Percentiles rank a stretch among this genome's conserved stretches.
Conservation (phyloP, 108 stramenopile species). For the Mayamaea pseudoterrestris region DNA sequence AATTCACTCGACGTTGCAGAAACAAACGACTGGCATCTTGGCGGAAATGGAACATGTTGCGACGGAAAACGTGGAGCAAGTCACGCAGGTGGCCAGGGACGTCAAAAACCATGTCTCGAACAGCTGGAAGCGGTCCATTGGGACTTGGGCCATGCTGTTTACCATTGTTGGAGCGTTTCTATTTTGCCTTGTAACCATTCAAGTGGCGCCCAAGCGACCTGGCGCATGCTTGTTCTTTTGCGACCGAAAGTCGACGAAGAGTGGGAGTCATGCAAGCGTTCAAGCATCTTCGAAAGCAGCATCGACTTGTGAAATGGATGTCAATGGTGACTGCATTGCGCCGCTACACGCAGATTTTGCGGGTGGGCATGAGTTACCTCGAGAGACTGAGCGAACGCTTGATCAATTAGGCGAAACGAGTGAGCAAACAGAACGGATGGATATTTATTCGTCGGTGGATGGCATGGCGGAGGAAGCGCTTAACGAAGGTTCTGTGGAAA, state of each 20-base stretch:
- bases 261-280: too few species aligned
- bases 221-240: constrained; percentile 7
- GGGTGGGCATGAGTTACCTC: too few species aligned
- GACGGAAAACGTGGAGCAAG: constrained; percentile 44
- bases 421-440: too few species aligned
- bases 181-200: constrained; percentile 17
- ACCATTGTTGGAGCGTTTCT: constrained; percentile 15
- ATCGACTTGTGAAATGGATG: too few species aligned
- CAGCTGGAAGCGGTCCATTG: constrained; percentile 4
- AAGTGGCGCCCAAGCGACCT: constrained; percentile 24
- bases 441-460: too few species aligned
- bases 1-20: constrained; percentile 44
- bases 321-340: too few species aligned
- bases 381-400: too few species aligned
- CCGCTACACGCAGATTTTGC: too few species aligned
- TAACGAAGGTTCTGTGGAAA: too few species aligned
- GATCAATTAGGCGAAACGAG: too few species aligned
- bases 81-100: constrained; percentile 34
- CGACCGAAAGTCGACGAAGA: constrained; percentile 2
- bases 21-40: constrained; percentile 37
- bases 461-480: too few species aligned
- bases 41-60: constrained; percentile 57
- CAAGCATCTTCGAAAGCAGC: too few species aligned
- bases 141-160: constrained; percentile 18
- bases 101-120: constrained; percentile 32